Conservation (phyloP, 306 rosid genomes). For the Vigna trinervia region DNA sequence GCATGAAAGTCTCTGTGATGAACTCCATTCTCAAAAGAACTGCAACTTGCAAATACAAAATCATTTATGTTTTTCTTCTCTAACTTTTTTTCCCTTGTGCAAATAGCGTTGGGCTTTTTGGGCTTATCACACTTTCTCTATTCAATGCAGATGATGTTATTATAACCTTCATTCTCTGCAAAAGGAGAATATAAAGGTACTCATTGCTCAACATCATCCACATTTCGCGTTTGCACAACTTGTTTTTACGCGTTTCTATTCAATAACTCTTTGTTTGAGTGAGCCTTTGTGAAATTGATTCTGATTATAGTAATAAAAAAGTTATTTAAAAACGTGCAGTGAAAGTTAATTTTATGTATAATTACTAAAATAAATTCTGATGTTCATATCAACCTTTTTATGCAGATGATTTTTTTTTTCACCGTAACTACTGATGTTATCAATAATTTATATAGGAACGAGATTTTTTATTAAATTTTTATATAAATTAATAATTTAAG, state of each 20-base stretch:
- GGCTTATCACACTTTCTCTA: neutral
- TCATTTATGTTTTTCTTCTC: neutral
- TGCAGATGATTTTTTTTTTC: too few relatives aligned
- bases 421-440: too few relatives aligned
- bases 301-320: too few relatives aligned
- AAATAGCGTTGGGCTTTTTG: conserved; percentile 1
- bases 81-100: neutral
- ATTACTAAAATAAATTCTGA: too few relatives aligned
- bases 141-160: neutral
- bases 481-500: too few relatives aligned
- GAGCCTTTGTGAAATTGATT: too few relatives aligned
- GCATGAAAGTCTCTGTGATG: conserved; percentile 6
- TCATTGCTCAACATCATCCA: neutral
- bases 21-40: conserved; percentile 15
- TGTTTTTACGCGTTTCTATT: conserved; percentile 2
- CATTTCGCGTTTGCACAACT: conserved; percentile 12
- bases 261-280: neutral
- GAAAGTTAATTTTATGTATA: too few relatives aligned
- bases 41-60: conserved; percentile 36
- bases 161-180: conserved; percentile 4
- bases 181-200: neutral
- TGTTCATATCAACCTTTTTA: too few relatives aligned
- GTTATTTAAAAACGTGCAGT: too few relatives aligned
- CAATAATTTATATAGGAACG: too few relatives aligned
- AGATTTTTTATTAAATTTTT: too few relatives aligned